phyloP scores from a whole-genome alignment of 2,329 filamentous ascomycete genomes.

The Colletotrichum orchidophilum region DNA sequence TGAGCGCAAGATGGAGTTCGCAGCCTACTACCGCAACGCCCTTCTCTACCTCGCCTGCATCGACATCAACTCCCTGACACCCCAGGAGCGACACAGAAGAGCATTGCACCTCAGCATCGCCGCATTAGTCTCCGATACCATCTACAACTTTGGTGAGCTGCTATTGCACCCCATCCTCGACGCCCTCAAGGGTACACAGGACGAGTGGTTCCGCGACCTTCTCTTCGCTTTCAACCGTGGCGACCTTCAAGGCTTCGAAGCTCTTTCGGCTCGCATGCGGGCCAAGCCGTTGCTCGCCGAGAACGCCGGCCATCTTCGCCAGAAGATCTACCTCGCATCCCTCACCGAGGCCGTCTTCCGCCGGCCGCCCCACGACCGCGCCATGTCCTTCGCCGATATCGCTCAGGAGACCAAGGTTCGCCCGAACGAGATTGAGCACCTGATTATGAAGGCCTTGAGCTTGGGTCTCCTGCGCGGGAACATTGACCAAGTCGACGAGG shows the following conservation, averaged over 20 bases:
- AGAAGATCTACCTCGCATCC: constrained; percentile 98
- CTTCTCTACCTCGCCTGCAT: constrained; percentile 98
- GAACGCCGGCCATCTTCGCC: constrained; percentile 86
- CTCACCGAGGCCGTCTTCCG: constrained; percentile 97
- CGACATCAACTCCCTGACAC: constrained; percentile 78
- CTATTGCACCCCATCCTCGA: constrained; percentile 96
- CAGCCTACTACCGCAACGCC: constrained; percentile 96
- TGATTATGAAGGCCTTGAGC: constrained; percentile 99
- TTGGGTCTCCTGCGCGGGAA: constrained; percentile 88
- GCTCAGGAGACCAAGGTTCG: constrained; percentile 91
- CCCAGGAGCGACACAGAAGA: constrained; percentile 79
- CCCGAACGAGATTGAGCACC: constrained; percentile 92
- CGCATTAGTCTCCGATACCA: constrained; percentile 90
- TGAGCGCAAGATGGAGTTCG: constrained; percentile 84
- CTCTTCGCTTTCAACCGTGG: constrained; percentile 98
- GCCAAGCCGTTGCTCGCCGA: constrained; percentile 82
- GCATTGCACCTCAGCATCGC: constrained; percentile 95
- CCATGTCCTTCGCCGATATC: constrained; percentile 92
- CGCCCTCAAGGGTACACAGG: constrained; percentile 75
- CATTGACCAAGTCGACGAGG: constrained; percentile 94
- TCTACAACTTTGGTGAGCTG: constrained; percentile 99
- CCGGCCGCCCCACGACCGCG: constrained; percentile 91
- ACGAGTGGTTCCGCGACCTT: constrained; percentile 93
- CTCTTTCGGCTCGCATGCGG: constrained; percentile 81
- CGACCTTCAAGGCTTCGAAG: constrained; percentile 87